Percentiles rank a stretch among this genome's conserved stretches.
These are phyloP conservation scores for Wallacemonas rigidus DNA, from an alignment of 208 protist genomes.

Conservation along the genomic window DNA sequence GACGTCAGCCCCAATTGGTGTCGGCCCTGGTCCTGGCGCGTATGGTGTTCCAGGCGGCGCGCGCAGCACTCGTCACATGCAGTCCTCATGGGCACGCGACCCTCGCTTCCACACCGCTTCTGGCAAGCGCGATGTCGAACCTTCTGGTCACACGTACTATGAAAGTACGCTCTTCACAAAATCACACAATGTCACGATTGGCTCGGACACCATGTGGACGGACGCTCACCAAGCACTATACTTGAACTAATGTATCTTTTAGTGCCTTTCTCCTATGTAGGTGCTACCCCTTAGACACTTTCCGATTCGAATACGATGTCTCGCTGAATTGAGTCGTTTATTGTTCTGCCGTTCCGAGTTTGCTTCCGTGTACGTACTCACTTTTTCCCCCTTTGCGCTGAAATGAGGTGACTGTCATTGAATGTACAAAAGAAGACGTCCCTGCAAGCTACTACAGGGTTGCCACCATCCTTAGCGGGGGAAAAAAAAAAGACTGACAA, in stretches of 20 bases:
- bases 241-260: slow-evolving; percentile 10
- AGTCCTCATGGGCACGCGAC: slow-evolving; percentile 63
- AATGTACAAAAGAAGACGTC: no score
- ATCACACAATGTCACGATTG: slow-evolving; percentile 81
- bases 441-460: no score
- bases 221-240: slow-evolving; percentile 5
- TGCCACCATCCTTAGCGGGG: no score
- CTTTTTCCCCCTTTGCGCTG: no score
- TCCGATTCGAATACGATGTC: no score
- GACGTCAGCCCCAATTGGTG: slow-evolving; percentile 1
- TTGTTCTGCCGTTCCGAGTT: no score
- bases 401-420: no score
- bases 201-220: slow-evolving; percentile 55
- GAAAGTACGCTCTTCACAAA: slow-evolving; percentile 80
- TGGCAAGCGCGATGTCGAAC: slow-evolving; percentile 27
- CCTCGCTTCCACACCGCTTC: slow-evolving; percentile 48
- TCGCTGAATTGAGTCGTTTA: no score
- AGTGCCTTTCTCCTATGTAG: slow-evolving; percentile 7
- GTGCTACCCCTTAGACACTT: neutral
- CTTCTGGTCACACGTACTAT: slow-evolving; percentile 65
- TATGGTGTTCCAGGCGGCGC: slow-evolving; percentile 33
- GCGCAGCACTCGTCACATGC: slow-evolving; percentile 12
- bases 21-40: slow-evolving; percentile 48
- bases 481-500: no score
- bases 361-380: no score